Conservation (phyloP, 2,329 filamentous ascomycete species). For the Dendryphion nanum region DNA sequence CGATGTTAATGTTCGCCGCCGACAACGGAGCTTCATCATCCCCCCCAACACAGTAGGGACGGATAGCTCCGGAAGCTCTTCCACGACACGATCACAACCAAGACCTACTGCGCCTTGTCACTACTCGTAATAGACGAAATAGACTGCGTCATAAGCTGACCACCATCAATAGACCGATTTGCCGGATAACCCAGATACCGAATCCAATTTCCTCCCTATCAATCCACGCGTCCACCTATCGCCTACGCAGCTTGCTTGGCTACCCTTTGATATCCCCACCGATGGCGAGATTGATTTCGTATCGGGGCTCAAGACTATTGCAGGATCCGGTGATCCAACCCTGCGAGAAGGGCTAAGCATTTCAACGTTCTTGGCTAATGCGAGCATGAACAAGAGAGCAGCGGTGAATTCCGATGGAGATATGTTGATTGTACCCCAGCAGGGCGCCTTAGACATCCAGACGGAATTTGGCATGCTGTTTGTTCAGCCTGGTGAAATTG, state of each 20-base stretch:
- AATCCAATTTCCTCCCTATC: constrained; percentile 34
- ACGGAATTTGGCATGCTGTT: constrained; percentile 74
- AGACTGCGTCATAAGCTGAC: constrained; percentile 21
- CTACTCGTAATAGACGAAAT: no score
- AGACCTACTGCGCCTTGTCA: no score
- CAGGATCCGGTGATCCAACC: constrained; percentile 39
- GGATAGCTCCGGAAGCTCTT: no score
- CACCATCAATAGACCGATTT: constrained; percentile 28
- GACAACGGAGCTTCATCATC: no score
- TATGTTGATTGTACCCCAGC: constrained; percentile 72
- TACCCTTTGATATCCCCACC: constrained; percentile 34
- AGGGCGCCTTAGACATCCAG: constrained; percentile 71
- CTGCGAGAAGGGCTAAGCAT: constrained; percentile 36
- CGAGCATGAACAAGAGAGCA: constrained; percentile 36
- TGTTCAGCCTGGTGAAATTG: constrained; percentile 76
- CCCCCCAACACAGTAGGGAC: no score
- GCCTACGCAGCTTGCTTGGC: constrained; percentile 38
- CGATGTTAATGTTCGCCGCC: no score
- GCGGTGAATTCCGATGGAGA: constrained; percentile 69
- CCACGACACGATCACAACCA: background rate
- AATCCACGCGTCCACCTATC: constrained; percentile 38
- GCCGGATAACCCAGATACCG: constrained; percentile 35
- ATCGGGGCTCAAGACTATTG: constrained; percentile 36
- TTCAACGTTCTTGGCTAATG: constrained; percentile 35
- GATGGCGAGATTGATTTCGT: constrained; percentile 33